These are phyloP conservation scores for Aspergillus chevalieri DNA, from an alignment of 2,329 filamentous ascomycete species.

Conservation along the genomic window DNA sequence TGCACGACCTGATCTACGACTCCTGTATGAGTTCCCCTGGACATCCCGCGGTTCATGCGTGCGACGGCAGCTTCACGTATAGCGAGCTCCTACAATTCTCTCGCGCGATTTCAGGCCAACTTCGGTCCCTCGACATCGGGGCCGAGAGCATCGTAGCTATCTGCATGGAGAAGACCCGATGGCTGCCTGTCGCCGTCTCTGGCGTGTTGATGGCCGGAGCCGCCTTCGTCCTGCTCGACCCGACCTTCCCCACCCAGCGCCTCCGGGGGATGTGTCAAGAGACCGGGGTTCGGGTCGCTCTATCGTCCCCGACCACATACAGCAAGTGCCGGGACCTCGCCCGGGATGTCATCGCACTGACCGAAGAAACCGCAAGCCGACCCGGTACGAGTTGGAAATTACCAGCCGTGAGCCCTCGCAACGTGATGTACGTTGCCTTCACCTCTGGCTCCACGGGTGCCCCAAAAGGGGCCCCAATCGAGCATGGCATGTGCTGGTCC, in stretches of 20 bases:
- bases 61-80: slow-evolving; percentile 11
- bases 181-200: slow-evolving; percentile 4
- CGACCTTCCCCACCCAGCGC: slow-evolving; percentile 3
- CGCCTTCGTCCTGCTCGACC: slow-evolving; percentile 10
- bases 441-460: slow-evolving; percentile 46
- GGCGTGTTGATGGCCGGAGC: slow-evolving; percentile 8
- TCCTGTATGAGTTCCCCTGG: slow-evolving; percentile 6
- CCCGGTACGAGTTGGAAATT: not conserved
- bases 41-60: slow-evolving; percentile 8
- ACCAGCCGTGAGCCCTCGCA: not conserved
- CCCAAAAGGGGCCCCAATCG: slow-evolving; percentile 53
- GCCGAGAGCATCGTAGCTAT: slow-evolving; percentile 7
- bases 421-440: slow-evolving; percentile 46
- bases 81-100: slow-evolving; percentile 12
- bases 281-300: not conserved
- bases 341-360: not conserved
- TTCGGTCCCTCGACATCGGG: slow-evolving; percentile 18
- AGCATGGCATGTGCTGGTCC: slow-evolving; percentile 50
- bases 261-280: slow-evolving; percentile 7
- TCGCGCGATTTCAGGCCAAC: slow-evolving; percentile 17
- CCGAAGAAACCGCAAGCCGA: not conserved
- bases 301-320: slow-evolving; percentile 4
- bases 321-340: no score
- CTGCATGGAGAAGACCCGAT: slow-evolving; percentile 3
- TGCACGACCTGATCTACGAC: slow-evolving; percentile 6